Base-by-base conservation (phyloP, 2,329 filamentous ascomycete genomes). In the Sporothrix inflata region DNA sequence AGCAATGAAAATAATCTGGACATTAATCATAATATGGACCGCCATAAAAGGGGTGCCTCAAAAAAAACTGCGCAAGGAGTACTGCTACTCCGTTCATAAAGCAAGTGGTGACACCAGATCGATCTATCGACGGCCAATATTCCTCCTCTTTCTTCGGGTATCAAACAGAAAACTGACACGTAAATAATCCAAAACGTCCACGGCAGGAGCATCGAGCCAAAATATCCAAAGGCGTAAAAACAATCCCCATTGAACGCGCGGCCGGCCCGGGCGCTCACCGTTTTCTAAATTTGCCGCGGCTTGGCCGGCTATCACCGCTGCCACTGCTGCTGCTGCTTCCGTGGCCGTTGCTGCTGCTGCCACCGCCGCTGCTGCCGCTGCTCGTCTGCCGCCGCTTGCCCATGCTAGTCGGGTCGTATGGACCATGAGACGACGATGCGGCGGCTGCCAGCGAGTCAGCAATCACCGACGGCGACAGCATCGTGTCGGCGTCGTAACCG, bases 401-500 rank as follows among this genome's bases (percentile, higher is more conserved):
- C 34, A n/a, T 21, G 30, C 57, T 7, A 12, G 3, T 24, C 8
- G 47, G 42, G 66, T 21, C 30, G 4, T 42, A 19, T 21, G 19
- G 19, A 5, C 47, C 19, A n/a, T 49, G 47, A 5, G 47, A n/a
- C 47, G 19, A 49, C 19, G 47, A 49, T 6, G 16, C 47, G 19
- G 47, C 47, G 19, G 19, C 47, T 9, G 16, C 47, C 19, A 34
- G 30, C 30, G 30, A 34, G 30, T 42, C 40, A 7, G 40, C 8
- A 19, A 34, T 42, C 1, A 14, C 40, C 3, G 55, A 21, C 38
- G 69, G 51, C 51, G 69, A 21, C 42, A 45, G 5, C 8, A 73
- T 63, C 12, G 74, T 71, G 3, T 79, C 76, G 27, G 82, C 79
- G 12, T 85, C 83, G 74, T 85, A 83, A 49, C 87, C 87, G 77